Conservation (phyloP, 2,329 filamentous ascomycete genomes). For the Alternaria triticimaculans region DNA sequence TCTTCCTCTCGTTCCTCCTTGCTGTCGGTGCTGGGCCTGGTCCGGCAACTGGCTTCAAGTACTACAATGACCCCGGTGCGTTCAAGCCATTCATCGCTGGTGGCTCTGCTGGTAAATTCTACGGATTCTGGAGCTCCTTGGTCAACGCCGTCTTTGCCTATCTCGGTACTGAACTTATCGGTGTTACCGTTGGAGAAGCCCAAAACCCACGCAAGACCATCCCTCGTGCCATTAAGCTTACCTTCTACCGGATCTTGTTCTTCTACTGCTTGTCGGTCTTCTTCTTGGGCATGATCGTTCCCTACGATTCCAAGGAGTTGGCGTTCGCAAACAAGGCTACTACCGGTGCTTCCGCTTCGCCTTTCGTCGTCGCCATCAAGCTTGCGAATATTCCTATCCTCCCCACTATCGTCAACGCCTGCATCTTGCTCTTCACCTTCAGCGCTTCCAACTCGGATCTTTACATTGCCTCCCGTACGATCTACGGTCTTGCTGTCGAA, state of each 20-base stretch:
- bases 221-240: slow-evolving; percentile 78
- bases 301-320: slow-evolving; percentile 69
- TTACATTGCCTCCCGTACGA: slow-evolving; percentile 74
- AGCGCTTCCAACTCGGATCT: slow-evolving; percentile 79
- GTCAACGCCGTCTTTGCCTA: slow-evolving; percentile 82
- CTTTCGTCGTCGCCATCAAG: slow-evolving; percentile 76
- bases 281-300: slow-evolving; percentile 77
- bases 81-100: slow-evolving; percentile 50
- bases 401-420: slow-evolving; percentile 74
- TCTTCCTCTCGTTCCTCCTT: slow-evolving; percentile 53
- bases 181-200: slow-evolving; percentile 79
- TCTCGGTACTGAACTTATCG: slow-evolving; percentile 73
- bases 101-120: slow-evolving; percentile 50
- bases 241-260: slow-evolving; percentile 81
- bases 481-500: slow-evolving; percentile 75
- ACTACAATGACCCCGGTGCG: slow-evolving; percentile 54
- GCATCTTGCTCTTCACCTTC: slow-evolving; percentile 78
- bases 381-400: slow-evolving; percentile 69
- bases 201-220: slow-evolving; percentile 80
- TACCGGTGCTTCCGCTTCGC: slow-evolving; percentile 65
- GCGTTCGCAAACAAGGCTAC: slow-evolving; percentile 62
- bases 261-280: slow-evolving; percentile 80
- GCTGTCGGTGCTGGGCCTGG: slow-evolving; percentile 53
- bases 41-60: slow-evolving; percentile 53
- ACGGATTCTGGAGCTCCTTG: slow-evolving; percentile 69